Percentiles rank a stretch among this genome's conserved stretches.
phyloP scores from a whole-genome alignment of 2,329 filamentous ascomycete species.

The Botryotinia narcissicola region DNA sequence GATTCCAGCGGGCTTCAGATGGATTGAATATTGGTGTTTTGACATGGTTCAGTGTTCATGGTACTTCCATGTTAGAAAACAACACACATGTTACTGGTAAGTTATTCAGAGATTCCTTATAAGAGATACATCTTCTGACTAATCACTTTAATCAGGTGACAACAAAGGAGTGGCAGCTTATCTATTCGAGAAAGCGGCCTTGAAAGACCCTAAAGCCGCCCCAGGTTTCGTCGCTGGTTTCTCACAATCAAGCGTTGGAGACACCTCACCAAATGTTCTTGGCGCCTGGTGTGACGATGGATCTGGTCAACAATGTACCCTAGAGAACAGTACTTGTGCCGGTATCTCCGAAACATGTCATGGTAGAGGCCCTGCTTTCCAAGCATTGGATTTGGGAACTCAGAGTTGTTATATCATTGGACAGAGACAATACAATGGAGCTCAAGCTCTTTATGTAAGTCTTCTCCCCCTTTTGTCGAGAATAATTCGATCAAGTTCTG shows the following conservation, averaged over 20 bases:
- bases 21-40: conserved; percentile 74
- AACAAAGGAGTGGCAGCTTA: conserved; percentile 93
- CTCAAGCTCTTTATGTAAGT: conserved; percentile 53
- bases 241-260: conserved; percentile 86
- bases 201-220: conserved; percentile 53
- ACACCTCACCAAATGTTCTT: conserved; percentile 82
- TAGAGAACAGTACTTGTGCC: conserved; percentile 77
- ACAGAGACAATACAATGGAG: conserved; percentile 62
- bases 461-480: not conserved
- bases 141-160: conserved; percentile 42
- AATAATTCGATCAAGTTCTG: not conserved
- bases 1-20: conserved; percentile 72
- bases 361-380: conserved; percentile 67
- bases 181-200: conserved; percentile 71
- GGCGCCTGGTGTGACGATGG: conserved; percentile 89
- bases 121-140: not conserved
- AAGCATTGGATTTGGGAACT: conserved; percentile 65
- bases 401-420: conserved; percentile 77
- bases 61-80: conserved; percentile 85
- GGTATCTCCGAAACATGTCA: conserved; percentile 60
- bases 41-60: conserved; percentile 79
- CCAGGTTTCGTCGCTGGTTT: conserved; percentile 83
- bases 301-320: conserved; percentile 65
- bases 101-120: conserved; percentile 10
- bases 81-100: conserved; percentile 79